Conservation (phyloP, 306 rosid species). For the Urtica urens region DNA sequence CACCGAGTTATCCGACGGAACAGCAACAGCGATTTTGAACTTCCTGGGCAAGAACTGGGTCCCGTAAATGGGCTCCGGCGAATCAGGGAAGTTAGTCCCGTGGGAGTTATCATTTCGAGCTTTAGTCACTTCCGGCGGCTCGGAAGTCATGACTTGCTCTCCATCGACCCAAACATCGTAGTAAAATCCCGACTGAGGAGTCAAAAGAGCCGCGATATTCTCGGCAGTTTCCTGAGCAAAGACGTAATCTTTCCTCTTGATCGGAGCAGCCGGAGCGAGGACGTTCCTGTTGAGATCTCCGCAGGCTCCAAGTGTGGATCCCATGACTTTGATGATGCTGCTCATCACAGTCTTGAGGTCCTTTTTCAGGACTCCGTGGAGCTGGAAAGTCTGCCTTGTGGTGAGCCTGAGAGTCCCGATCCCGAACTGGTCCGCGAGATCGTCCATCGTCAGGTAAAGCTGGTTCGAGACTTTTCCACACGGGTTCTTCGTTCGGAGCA, state of each 20-base stretch:
- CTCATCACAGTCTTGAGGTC: constrained; percentile 83
- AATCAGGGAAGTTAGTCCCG: constrained; percentile 82
- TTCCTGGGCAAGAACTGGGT: constrained; percentile 95
- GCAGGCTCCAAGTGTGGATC: constrained; percentile 92
- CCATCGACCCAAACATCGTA: constrained; percentile 99
- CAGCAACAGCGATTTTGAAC: constrained; percentile 93
- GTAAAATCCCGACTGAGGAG: constrained; percentile 98
- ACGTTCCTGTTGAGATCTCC: constrained; percentile 95
- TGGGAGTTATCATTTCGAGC: constrained; percentile 92
- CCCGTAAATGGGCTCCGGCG: constrained; percentile 93
- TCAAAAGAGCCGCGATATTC: constrained; percentile 65
- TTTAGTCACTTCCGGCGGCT: constrained; percentile 64
- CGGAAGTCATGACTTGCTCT: constrained; percentile 63
- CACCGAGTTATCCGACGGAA: constrained; percentile 92
- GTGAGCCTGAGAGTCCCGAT: constrained; percentile 94
- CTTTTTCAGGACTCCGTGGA: constrained; percentile 89
- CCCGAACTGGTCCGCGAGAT: constrained; percentile 97
- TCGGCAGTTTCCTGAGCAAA: constrained; percentile 94
- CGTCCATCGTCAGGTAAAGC: constrained; percentile 96
- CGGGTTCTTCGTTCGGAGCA: constrained; percentile 96
- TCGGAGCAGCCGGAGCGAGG: constrained; percentile 96
- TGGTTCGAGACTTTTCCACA: constrained; percentile 81
- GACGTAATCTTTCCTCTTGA: constrained; percentile 67
- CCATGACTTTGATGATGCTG: constrained; percentile 69
- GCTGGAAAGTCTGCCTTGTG: constrained; percentile 94